Percentiles rank a stretch among this genome's conserved stretches.
Evolutionary conservation across 371 early-diverging fungal species (phyloP).

Genomic region (Rhizopus microsporus): DNA sequence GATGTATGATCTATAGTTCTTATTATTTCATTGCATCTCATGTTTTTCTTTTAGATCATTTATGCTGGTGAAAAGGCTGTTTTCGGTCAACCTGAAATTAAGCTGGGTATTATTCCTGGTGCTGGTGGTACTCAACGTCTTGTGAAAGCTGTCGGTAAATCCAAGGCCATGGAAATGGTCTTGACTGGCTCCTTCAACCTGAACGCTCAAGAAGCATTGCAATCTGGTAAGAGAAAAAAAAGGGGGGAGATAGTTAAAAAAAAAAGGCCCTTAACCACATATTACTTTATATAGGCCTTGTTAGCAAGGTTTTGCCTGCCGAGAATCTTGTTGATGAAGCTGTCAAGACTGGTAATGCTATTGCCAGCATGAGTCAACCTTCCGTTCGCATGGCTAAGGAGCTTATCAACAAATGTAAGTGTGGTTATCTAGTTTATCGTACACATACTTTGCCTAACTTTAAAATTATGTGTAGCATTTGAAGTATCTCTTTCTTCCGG

Average conservation of each 20-base stretch:
- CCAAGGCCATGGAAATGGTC: slow-evolving; percentile 97
- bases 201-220: slow-evolving; percentile 87
- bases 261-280: background rate
- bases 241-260: background rate
- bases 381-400: slow-evolving; percentile 96
- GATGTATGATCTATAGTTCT: slow-evolving; percentile 46
- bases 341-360: slow-evolving; percentile 84
- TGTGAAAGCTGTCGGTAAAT: slow-evolving; percentile 94
- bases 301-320: slow-evolving; percentile 88
- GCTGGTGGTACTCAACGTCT: slow-evolving; percentile 93
- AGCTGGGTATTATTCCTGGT: slow-evolving; percentile 93
- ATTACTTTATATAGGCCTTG: slow-evolving; percentile 56
- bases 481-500: slow-evolving; percentile 88
- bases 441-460: background rate
- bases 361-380: slow-evolving; percentile 86
- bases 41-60: slow-evolving; percentile 72
- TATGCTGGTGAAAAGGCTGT: slow-evolving; percentile 97
- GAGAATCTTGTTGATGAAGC: slow-evolving; percentile 89
- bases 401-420: slow-evolving; percentile 86
- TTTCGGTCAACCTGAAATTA: slow-evolving; percentile 99
- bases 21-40: background rate
- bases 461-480: slow-evolving; percentile 60
- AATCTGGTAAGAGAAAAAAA: slow-evolving; percentile 50
- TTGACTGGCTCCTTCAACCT: slow-evolving; percentile 87
- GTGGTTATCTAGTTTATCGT: background rate